phyloP scores from a whole-genome alignment of 768 basidiomycete species.

The Rossbeevera mucosa region DNA sequence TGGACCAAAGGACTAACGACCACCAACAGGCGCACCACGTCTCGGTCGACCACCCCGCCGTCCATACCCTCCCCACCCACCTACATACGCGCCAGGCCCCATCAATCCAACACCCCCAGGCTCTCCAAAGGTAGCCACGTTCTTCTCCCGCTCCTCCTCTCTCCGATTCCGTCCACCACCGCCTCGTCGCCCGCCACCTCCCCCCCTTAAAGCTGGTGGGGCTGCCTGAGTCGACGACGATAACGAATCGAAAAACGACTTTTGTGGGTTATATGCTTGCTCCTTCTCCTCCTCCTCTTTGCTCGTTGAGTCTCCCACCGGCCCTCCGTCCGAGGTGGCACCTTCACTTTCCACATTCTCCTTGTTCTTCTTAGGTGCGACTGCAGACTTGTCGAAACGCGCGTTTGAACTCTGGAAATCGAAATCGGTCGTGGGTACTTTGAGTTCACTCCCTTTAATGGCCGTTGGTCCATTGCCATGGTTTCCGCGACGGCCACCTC shows the following conservation, averaged over 20 bases:
- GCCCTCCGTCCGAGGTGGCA: conserved; percentile 30
- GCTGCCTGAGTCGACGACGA: conserved; percentile 43
- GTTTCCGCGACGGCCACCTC: conserved; percentile 37
- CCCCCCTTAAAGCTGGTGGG: conserved; percentile 33
- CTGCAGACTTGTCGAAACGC: conserved; percentile 71
- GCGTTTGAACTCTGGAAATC: conserved; percentile 78
- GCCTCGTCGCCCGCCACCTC: conserved; percentile 38
- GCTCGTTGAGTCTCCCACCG: conserved; percentile 13
- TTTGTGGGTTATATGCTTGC: conserved; percentile 67
- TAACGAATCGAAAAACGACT: conserved; percentile 77
- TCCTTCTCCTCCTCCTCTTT: conserved; percentile 39
- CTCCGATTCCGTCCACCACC: conserved; percentile 62
- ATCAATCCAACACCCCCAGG: conserved; percentile 73
- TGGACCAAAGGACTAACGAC: conserved; percentile 15
- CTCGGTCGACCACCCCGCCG: conserved; percentile 43
- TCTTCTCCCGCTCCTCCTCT: conserved; percentile 80
- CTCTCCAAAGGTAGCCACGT: conserved; percentile 85
- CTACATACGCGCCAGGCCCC: conserved; percentile 76
- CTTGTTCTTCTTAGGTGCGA: conserved; percentile 36
- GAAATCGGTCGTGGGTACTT: conserved; percentile 72
- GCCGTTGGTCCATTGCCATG: conserved; percentile 26
- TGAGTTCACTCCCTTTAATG: conserved; percentile 35
- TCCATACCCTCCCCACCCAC: conserved; percentile 72
- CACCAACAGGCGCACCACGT: conserved; percentile 20
- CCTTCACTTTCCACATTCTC: conserved; percentile 29